Base-by-base conservation (phyloP, 83 land plant species). In the Picea abies region DNA sequence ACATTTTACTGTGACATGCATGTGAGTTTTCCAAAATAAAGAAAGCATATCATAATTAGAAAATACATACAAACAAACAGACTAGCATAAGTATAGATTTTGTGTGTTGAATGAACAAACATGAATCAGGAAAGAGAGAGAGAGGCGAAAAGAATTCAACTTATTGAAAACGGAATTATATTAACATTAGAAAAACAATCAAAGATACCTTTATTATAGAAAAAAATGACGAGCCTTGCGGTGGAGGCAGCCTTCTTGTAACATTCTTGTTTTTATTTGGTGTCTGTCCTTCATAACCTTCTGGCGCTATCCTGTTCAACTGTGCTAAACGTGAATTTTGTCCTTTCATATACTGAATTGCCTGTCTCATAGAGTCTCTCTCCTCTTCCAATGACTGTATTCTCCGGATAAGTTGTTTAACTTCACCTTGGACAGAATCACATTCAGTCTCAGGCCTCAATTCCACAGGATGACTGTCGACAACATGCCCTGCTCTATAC, bases 311-410 rank as follows among this genome's bases (percentile, higher is more conserved):
- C 56, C 25, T 17, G 60, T 76, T 49, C 35, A 76, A 29, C 61
- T 49, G 19, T 76, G 78, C 17, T 49, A 76, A 49, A 49, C 78
- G 25, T 52, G 32, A 76, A 76, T 76, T 76, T 29, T 76, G 60
- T 76, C 56, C 25, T 52, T 76, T 29, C 49, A 76, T 52, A 76
- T 76, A 52, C 78, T 11, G 10, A 49, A 76, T 76, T 49, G 78
- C 60, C 60, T 76, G 61, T 52, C 56, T 76, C 78, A 76, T 76
- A 60, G 3, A 49, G 14, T n/a, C 60, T 23, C 78, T 76, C 44
- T 76, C 78, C 56, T 52, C 78, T 29, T 76, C 78, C 10, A 76
- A 29, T 25, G 78, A 58, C 35, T 56, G 78, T 49, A 76, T 76
- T 60, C 78, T 47, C 19, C 4, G 60, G 52, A 76, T 37, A 76